Conservation (phyloP, 108 stramenopile genomes). For the Skeletonema costatum region DNA sequence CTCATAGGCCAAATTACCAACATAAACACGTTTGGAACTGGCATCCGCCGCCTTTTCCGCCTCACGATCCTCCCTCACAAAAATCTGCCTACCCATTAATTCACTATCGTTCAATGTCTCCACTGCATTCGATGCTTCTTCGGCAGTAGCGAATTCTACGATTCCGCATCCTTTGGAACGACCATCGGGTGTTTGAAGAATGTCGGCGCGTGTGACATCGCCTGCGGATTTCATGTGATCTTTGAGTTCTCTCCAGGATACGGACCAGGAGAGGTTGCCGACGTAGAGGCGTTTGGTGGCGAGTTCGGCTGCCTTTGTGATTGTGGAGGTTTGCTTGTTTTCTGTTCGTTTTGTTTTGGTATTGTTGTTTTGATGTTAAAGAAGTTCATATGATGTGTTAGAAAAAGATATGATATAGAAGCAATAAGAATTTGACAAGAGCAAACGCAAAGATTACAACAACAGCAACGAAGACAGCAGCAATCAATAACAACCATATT, state of each 20-base stretch:
- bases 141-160: conserved; percentile 87
- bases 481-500: neutral
- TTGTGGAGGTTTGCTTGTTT: neutral
- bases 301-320: conserved; percentile 9
- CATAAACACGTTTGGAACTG: conserved; percentile 63
- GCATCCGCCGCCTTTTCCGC: conserved; percentile 24
- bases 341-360: neutral
- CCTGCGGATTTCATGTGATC: conserved; percentile 92
- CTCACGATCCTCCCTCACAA: conserved; percentile 86
- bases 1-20: conserved; percentile 89
- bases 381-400: neutral
- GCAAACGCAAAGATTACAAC: too few species aligned
- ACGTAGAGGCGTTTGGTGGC: conserved; percentile 74
- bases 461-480: neutral
- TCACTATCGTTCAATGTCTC: conserved; percentile 77
- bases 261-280: conserved; percentile 85
- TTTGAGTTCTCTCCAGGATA: conserved; percentile 79
- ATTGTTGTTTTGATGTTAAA: neutral
- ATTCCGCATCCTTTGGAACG: conserved; percentile 93
- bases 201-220: conserved; percentile 63
- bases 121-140: conserved; percentile 82
- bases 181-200: conserved; percentile 51
- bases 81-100: conserved; percentile 78
- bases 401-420: neutral
- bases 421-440: too few species aligned